Percentiles rank a stretch among this genome's conserved stretches.
phyloP scores from a whole-genome alignment of 805 yeast genomes.

The Pichia exigua region DNA sequence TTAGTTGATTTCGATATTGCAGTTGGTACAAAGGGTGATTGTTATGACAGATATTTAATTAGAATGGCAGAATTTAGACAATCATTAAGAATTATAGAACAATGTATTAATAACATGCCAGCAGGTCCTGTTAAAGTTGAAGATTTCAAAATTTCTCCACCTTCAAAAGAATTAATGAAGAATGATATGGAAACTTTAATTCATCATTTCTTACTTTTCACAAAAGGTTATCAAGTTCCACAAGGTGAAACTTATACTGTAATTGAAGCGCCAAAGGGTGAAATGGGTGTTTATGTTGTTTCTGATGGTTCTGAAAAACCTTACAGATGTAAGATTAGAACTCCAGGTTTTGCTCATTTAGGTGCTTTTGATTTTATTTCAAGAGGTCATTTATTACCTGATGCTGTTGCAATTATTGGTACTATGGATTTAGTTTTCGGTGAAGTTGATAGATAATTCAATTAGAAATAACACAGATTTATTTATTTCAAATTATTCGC shows the following conservation, averaged over 20 bases:
- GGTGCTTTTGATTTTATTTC: constrained; percentile 84
- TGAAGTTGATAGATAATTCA: constrained; percentile 74
- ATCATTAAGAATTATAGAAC: constrained; percentile 80
- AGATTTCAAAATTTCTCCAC: constrained; percentile 79
- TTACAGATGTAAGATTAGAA: constrained; percentile 85
- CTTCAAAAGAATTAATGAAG: constrained; percentile 76
- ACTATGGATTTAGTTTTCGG: constrained; percentile 94
- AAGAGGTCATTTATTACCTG: constrained; percentile 82
- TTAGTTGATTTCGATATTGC: constrained; percentile 80
- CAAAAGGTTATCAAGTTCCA: constrained; percentile 85
- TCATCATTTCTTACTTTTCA: constrained; percentile 80
- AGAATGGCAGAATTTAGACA: constrained; percentile 93
- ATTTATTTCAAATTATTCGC: neutral
- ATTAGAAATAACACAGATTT: neutral
- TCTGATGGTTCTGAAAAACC: constrained; percentile 89
- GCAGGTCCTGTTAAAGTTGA: constrained; percentile 88
- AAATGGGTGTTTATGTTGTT: constrained; percentile 85
- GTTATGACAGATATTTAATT: constrained; percentile 81
- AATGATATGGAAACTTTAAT: constrained; percentile 89
- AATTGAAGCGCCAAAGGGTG: constrained; percentile 93
- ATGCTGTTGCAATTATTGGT: constrained; percentile 89
- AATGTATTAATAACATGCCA: constrained; percentile 87
- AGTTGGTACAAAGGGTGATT: constrained; percentile 82
- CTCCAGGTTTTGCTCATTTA: constrained; percentile 90
- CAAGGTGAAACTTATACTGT: constrained; percentile 88